phyloP scores from a whole-genome alignment of 1,284 basidiomycete genomes.

The Ustanciosporium gigantosporum region DNA sequence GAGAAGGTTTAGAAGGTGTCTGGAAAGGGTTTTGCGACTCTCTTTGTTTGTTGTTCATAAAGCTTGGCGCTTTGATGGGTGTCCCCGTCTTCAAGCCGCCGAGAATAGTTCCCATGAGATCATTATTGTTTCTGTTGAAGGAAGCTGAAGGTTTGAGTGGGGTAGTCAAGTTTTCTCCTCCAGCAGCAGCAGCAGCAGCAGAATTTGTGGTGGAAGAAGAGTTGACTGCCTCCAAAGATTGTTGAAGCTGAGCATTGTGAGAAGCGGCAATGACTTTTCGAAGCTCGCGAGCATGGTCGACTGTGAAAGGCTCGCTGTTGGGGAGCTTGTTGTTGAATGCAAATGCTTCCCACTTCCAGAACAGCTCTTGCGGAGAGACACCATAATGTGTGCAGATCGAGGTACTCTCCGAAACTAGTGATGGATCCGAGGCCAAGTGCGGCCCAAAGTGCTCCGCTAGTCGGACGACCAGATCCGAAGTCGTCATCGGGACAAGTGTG shows the following conservation, averaged over 20 bases:
- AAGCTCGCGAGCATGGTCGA: constrained; percentile 39
- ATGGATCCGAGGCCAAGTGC: constrained; percentile 17
- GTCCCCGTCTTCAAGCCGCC: constrained; percentile 26
- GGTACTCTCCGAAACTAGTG: constrained; percentile 30
- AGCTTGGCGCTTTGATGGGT: constrained; percentile 12
- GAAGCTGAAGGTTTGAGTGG: constrained; percentile 27
- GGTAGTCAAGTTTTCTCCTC: not conserved
- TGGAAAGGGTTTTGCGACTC: constrained; percentile 10
- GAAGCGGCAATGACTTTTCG: constrained; percentile 28
- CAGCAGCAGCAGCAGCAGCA: not conserved
- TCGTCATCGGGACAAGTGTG: too few species aligned
- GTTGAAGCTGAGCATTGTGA: constrained; percentile 13
- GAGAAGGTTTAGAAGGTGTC: constrained; percentile 6
- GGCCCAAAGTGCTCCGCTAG: constrained; percentile 29
- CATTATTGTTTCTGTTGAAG: constrained; percentile 17
- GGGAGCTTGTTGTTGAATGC: constrained; percentile 34
- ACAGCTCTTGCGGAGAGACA: constrained; percentile 42
- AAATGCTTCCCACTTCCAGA: constrained; percentile 51
- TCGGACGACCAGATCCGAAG: constrained; percentile 14
- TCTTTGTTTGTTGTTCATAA: too few species aligned
- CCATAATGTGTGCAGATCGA: constrained; percentile 37
- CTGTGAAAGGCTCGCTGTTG: constrained; percentile 18
- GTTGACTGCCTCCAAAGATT: too few species aligned
- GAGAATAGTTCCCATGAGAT: constrained; percentile 11
- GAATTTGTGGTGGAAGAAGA: not conserved